These are phyloP conservation scores for Cercospora sp. DNA, from an alignment of 2,329 filamentous ascomycete genomes.

Conservation along the genomic window DNA sequence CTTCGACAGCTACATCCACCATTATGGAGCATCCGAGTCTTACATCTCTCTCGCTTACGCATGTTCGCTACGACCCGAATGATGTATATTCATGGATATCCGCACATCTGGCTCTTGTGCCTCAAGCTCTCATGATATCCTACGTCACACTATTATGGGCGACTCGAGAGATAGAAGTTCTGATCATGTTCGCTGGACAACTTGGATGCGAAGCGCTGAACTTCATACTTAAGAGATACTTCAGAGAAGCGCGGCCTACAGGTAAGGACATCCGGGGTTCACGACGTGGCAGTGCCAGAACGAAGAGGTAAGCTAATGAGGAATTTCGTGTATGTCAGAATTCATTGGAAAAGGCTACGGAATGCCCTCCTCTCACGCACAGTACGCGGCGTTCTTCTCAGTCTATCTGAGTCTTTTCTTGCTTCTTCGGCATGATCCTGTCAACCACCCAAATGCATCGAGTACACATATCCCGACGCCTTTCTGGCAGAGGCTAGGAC, in stretches of 20 bases:
- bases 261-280: constrained; percentile 53
- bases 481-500: constrained; percentile 58
- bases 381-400: constrained; percentile 92
- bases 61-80: constrained; percentile 93
- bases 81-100: constrained; percentile 83
- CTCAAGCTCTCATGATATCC: constrained; percentile 84
- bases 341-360: constrained; percentile 91
- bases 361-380: constrained; percentile 94
- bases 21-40: constrained; percentile 60
- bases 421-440: constrained; percentile 71
- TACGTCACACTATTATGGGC: constrained; percentile 91
- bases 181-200: constrained; percentile 88
- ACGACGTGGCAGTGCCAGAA: neutral
- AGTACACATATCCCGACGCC: constrained; percentile 58
- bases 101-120: constrained; percentile 90
- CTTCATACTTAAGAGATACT: constrained; percentile 81
- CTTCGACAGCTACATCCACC: constrained; percentile 4
- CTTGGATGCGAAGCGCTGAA: constrained; percentile 89
- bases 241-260: constrained; percentile 85
- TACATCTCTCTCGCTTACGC: constrained; percentile 88
- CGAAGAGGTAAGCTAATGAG: constrained; percentile 2
- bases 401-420: constrained; percentile 82
- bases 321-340: constrained; percentile 44
- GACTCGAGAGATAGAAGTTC: constrained; percentile 84
- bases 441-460: constrained; percentile 44